Evolutionary conservation across 2,329 filamentous ascomycete genomes (phyloP).

Genomic region (Boeremia lycopersici): DNA sequence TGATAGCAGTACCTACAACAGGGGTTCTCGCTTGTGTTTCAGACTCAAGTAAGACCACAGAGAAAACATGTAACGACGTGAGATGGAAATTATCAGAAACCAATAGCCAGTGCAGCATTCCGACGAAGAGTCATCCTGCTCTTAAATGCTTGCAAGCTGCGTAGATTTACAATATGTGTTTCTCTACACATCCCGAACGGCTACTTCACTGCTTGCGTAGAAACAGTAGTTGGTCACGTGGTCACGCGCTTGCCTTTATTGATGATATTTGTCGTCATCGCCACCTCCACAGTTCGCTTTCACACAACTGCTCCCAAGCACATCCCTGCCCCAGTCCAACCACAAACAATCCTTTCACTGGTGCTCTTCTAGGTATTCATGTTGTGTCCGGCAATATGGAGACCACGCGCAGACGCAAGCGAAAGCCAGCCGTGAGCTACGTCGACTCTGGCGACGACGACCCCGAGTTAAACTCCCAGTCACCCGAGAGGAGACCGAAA

Average conservation of each 20-base stretch:
- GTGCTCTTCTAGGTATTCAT: neutral
- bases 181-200: no score
- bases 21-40: no score
- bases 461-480: neutral
- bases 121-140: no score
- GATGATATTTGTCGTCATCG: slow-evolving; percentile 7
- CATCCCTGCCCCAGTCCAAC: neutral
- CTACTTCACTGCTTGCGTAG: no score
- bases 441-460: slow-evolving; percentile 16
- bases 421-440: slow-evolving; percentile 20
- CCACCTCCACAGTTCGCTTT: neutral
- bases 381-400: neutral
- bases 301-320: neutral
- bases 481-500: slow-evolving; percentile 11
- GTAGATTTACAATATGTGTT: no score
- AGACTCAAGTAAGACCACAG: no score
- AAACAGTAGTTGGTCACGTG: neutral
- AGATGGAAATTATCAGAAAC: no score
- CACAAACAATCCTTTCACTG: no score
- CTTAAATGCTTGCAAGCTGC: no score
- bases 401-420: slow-evolving; percentile 23
- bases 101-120: no score
- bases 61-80: no score
- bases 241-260: slow-evolving; percentile 3
- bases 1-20: no score